phyloP scores from a whole-genome alignment of 1,284 basidiomycete genomes.

The Ustilago loliicola region DNA sequence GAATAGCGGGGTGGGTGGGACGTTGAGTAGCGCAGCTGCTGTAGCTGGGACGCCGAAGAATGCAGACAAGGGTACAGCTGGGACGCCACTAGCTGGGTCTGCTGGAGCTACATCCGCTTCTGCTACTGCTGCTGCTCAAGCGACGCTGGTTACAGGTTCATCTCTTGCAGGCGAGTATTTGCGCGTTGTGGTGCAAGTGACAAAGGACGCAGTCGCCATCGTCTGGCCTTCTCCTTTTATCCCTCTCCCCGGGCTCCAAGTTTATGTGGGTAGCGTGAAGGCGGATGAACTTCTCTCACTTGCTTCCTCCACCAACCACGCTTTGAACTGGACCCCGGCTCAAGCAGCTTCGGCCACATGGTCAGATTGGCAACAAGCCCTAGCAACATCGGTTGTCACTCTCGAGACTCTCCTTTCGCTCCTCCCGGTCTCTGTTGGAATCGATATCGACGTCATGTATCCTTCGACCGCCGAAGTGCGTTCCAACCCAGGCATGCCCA shows the following conservation, averaged over 20 bases:
- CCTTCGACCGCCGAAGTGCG: constrained; percentile 63
- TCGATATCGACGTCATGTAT: constrained; percentile 67
- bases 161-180: constrained; percentile 90
- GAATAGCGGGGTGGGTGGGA: constrained; percentile 48
- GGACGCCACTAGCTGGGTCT: constrained; percentile 25
- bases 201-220: constrained; percentile 88
- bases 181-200: constrained; percentile 89
- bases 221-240: constrained; percentile 81
- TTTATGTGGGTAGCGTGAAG: constrained; percentile 86
- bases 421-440: constrained; percentile 58
- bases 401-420: constrained; percentile 62
- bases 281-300: constrained; percentile 82
- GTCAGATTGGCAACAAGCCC: constrained; percentile 58
- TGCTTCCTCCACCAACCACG: constrained; percentile 71
- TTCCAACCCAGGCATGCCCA: constrained; percentile 55
- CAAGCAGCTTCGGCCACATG: constrained; percentile 41
- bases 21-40: constrained; percentile 27
- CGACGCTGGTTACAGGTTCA: constrained; percentile 79
- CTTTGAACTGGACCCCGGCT: constrained; percentile 30
- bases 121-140: constrained; percentile 27
- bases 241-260: constrained; percentile 79
- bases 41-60: constrained; percentile 16
- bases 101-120: constrained; percentile 20
- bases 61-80: constrained; percentile 21
- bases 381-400: constrained; percentile 50